Conservation (phyloP, 2,329 filamentous ascomycete species). For the Arthroderma sp. region DNA sequence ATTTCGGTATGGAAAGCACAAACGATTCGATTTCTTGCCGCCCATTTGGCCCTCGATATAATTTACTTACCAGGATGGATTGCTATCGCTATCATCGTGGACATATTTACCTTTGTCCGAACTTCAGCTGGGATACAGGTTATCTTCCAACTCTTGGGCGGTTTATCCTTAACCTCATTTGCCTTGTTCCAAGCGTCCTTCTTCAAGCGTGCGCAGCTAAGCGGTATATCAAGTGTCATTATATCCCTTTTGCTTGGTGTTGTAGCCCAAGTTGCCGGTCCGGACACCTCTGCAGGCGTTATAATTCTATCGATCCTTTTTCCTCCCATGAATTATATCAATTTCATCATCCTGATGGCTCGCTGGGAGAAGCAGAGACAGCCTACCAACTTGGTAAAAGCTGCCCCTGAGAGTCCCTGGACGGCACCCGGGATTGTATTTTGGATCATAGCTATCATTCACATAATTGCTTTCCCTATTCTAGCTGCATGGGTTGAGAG, state of each 20-base stretch:
- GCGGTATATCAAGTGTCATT: slow-evolving; percentile 67
- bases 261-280: slow-evolving; percentile 59
- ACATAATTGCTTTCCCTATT: slow-evolving; percentile 65
- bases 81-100: slow-evolving; percentile 51
- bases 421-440: slow-evolving; percentile 59
- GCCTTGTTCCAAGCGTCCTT: slow-evolving; percentile 70
- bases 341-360: slow-evolving; percentile 62
- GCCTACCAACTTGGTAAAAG: slow-evolving; percentile 47
- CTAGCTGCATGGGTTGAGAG: slow-evolving; percentile 64
- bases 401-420: slow-evolving; percentile 54
- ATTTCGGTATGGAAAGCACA: slow-evolving; percentile 62
- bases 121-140: slow-evolving; percentile 54
- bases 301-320: slow-evolving; percentile 63
- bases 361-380: slow-evolving; percentile 55
- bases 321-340: slow-evolving; percentile 76
- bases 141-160: slow-evolving; percentile 62
- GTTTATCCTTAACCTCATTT: slow-evolving; percentile 64
- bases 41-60: slow-evolving; percentile 66
- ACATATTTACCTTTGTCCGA: slow-evolving; percentile 49
- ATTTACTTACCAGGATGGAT: slow-evolving; percentile 78
- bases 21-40: slow-evolving; percentile 60
- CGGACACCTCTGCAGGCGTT: slow-evolving; percentile 46
- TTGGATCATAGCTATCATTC: slow-evolving; percentile 63
- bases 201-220: slow-evolving; percentile 78
- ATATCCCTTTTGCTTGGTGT: slow-evolving; percentile 63